Conservation (phyloP, 208 protist species). For the Leishmania aethiopica region DNA sequence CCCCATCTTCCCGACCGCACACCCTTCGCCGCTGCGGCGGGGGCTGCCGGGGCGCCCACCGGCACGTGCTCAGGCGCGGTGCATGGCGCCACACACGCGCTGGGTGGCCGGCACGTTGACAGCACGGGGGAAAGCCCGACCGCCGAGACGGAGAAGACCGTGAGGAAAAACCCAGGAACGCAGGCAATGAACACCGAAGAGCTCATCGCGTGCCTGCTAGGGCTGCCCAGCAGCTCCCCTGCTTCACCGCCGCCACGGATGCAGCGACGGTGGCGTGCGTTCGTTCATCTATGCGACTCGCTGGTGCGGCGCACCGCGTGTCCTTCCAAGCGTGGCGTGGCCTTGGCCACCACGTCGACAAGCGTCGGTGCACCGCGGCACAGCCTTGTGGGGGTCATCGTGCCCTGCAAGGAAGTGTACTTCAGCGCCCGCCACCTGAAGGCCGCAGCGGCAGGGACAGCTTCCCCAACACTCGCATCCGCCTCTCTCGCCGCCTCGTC, state of each 20-base stretch:
- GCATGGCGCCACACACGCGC: background rate
- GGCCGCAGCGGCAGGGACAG: background rate
- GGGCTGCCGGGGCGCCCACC: background rate
- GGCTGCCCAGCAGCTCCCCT: background rate
- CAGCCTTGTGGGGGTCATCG: slow-evolving; percentile 5
- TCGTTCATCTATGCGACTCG: slow-evolving; percentile 18
- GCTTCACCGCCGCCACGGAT: background rate
- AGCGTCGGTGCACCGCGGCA: background rate
- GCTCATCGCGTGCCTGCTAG: background rate
- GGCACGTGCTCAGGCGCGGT: background rate
- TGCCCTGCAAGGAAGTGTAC: slow-evolving; percentile 43
- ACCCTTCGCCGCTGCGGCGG: slow-evolving; percentile 5
- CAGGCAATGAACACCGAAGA: background rate
- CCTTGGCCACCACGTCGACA: background rate
- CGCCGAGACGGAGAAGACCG: background rate
- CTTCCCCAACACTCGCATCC: background rate
- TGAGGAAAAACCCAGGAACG: background rate
- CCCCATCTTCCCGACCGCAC: slow-evolving; percentile 19
- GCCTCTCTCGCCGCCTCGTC: background rate
- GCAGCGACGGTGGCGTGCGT: slow-evolving; percentile 12
- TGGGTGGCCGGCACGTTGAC: background rate
- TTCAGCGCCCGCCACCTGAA: slow-evolving; percentile 3
- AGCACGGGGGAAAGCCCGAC: background rate
- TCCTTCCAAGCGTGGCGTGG: background rate
- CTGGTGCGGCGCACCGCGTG: background rate